Base-by-base conservation (phyloP, 2,329 filamentous ascomycete species). In the Botrytis pseudocinerea region DNA sequence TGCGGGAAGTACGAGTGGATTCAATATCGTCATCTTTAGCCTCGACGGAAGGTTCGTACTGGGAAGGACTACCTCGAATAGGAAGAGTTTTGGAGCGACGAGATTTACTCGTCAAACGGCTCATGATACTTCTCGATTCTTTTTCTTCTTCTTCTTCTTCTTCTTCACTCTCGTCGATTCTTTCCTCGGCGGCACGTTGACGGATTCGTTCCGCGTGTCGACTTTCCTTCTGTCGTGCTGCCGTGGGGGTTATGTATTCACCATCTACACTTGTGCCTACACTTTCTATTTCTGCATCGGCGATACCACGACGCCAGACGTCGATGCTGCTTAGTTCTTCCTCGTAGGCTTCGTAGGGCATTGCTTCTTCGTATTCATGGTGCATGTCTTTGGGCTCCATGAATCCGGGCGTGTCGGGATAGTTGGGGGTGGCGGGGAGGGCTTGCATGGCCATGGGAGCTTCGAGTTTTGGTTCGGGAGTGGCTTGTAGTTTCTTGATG, bases 401-500 rank as follows among this genome's bases (percentile, higher is more conserved):
- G 48, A 51, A 66, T 18, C 61, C 70, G 8, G 70, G 61, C 4
- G 57, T 70, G 16, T 40, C 28, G 18, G 64, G 54, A 35, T 44
- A 66, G 25, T 48, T 62, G 42, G 70, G 60, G 38, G 57, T 69
- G 10, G 59, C 12, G 1, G 57, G 57, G 4, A 48, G 28, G 7
- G 64, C 65, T 25, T 69, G 57, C 57, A 73, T 63, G 32, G 65
- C 72, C 32, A 70, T 69, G 0, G 74, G 74, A 65, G 75, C 76
- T 10, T 76, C 77, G n/a, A 78, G 73, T 25, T 38, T 38, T 9
- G 38, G 6, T 4, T 73, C 74, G 0, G 64, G 64, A n/a, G 73
- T 77, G 51, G 79, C 77, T 78, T 85, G 85, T 77, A 98, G 93
- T 78, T 90, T 91, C 86, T 98, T 97, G 83, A 99, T 91, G 81